phyloP scores from a whole-genome alignment of 2,329 filamentous ascomycete genomes.

The Ceratocystis destructans region DNA sequence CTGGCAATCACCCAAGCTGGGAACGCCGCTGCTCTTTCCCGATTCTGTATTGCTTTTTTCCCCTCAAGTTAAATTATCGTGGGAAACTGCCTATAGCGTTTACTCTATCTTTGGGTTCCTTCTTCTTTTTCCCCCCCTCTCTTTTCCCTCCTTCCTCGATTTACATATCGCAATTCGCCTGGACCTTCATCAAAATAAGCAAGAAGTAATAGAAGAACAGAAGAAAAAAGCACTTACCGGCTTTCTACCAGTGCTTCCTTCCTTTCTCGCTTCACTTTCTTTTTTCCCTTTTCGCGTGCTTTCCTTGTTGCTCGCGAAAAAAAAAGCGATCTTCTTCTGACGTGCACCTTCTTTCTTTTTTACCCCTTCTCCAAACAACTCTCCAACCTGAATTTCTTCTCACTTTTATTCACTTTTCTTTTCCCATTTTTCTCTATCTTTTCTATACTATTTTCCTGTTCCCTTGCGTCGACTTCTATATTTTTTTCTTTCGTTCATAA shows the following conservation, averaged over 20 bases:
- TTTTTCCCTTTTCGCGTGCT: background rate
- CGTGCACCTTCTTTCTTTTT: background rate
- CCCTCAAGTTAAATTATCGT: background rate
- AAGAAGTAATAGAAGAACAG: background rate
- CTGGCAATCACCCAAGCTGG: background rate
- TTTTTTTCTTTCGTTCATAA: background rate
- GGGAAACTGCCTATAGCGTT: background rate
- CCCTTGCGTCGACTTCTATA: background rate
- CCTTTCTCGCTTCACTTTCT: background rate
- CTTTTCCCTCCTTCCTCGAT: background rate
- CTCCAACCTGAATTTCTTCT: background rate
- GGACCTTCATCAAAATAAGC: background rate
- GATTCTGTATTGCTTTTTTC: background rate
- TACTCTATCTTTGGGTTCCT: background rate
- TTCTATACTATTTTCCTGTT: background rate
- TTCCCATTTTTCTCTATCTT: background rate
- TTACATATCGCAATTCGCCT: background rate
- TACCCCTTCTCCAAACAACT: background rate
- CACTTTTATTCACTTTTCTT: background rate
- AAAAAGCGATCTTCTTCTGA: background rate
- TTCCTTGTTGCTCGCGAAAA: background rate
- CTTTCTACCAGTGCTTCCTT: background rate
- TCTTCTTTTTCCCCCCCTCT: background rate
- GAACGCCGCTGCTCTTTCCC: background rate
- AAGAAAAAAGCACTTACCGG: slow-evolving; percentile 1